Percentiles rank a stretch among this genome's conserved stretches.
These are phyloP conservation scores for Closterium sp. DNA, from an alignment of 139 green algal species.

Conservation along the genomic window DNA sequence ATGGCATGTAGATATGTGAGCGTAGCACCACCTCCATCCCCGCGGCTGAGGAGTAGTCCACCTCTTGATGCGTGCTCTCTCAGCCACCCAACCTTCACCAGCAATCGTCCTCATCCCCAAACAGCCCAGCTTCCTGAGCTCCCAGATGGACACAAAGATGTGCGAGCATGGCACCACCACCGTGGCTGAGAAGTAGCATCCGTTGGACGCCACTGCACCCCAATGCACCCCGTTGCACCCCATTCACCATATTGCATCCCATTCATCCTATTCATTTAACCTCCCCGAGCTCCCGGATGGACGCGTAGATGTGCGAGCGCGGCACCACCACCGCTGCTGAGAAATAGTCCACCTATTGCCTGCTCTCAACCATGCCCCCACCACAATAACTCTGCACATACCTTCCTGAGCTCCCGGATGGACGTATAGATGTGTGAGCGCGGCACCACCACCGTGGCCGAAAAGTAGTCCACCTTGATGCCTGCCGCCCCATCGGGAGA, in stretches of 20 bases:
- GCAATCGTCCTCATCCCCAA: too few species aligned
- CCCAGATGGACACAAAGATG: slow-evolving; percentile 83
- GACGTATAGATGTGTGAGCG: slow-evolving; percentile 85
- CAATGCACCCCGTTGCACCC: too few species aligned
- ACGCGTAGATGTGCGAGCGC: slow-evolving; percentile 83
- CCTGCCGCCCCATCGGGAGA: background rate
- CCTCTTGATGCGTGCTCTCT: too few species aligned
- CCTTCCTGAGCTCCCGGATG: slow-evolving; percentile 77
- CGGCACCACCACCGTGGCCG: slow-evolving; percentile 58
- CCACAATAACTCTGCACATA: background rate
- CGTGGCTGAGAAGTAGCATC: too few species aligned
- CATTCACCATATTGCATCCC: too few species aligned
- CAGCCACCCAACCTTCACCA: too few species aligned
- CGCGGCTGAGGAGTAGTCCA: slow-evolving; percentile 50
- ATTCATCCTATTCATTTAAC: background rate
- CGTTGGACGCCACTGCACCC: too few species aligned
- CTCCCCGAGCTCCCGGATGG: slow-evolving; percentile 78
- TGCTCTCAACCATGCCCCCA: too few species aligned
- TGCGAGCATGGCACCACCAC: too few species aligned
- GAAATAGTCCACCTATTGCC: background rate
- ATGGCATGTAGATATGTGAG: too few species aligned
- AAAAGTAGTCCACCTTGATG: slow-evolving; percentile 1
- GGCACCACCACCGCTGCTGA: slow-evolving; percentile 57
- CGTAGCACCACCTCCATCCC: too few species aligned
- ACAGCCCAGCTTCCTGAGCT: slow-evolving; percentile 61